phyloP scores from a whole-genome alignment of 176 grass and related monocot genomes.

The Leersia perrieri region DNA sequence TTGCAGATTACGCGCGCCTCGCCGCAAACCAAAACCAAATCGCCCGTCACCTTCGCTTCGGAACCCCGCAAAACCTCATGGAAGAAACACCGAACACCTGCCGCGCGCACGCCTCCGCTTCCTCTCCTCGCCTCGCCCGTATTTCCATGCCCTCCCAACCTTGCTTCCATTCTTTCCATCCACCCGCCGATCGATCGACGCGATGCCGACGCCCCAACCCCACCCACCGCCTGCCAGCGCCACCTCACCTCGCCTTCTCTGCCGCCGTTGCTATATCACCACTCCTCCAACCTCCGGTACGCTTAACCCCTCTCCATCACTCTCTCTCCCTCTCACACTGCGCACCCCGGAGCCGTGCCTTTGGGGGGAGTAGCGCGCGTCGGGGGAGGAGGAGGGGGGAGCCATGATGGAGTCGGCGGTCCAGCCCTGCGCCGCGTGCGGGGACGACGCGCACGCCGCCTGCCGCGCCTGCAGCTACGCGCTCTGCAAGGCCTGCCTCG shows the following conservation, averaged over 20 bases:
- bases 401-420: conserved; percentile 49
- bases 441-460: conserved; percentile 67
- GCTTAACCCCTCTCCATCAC: conserved; percentile 40
- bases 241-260: conserved; percentile 40
- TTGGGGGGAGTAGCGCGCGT: conserved; percentile 3
- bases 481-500: conserved; percentile 75
- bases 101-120: conserved; percentile 32
- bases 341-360: neutral
- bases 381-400: neutral
- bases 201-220: conserved; percentile 79
- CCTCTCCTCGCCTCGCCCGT: neutral
- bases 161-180: conserved; percentile 98
- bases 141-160: conserved; percentile 32
- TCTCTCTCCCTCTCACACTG: conserved; percentile 1
- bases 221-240: conserved; percentile 45
- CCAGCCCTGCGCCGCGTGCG: conserved; percentile 70
- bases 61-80: conserved; percentile 63
- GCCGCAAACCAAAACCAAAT: neutral
- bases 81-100: conserved; percentile 28
- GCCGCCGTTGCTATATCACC: conserved; percentile 42
- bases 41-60: conserved; percentile 59
- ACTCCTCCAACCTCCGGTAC: conserved; percentile 54
- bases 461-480: conserved; percentile 86
- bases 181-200: conserved; percentile 75
- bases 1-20: conserved; percentile 43